Evolutionary conservation across 805 yeast species (phyloP), one percentile per base, ranked within the genome.

Genomic region (Candida nitratophila): DNA sequence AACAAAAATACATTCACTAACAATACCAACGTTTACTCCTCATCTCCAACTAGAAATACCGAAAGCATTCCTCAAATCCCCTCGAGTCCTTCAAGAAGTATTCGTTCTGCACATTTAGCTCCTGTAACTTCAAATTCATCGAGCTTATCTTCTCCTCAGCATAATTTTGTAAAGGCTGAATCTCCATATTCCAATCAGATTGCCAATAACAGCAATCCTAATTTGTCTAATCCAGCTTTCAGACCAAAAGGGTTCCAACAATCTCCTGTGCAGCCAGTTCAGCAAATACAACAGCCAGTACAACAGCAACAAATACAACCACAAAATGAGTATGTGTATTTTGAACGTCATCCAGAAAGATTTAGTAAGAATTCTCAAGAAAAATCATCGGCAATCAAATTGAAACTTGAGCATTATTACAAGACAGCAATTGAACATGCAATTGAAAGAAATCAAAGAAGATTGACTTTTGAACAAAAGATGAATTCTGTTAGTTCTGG

Each of bases 361-460:
- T 72, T 88, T 54, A 75, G 85, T n/a, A 81, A 83, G 52, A 56
- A 73, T 7, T 73, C 93, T 0, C 95, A 85, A 54, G 96, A 89
- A 54, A 81, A 79, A 53, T 88, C 96, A 0, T 81, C 95, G 0
- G 86, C 91, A 2, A 80, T 86, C 37, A 88, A 87, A 62, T 70
- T 89, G 48, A 81, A 82, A 51, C 68, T 89, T 40, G 96, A 89
- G 59, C 87, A 87, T 57, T 86, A 79, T 59, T 89, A 88, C 65
- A 87, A 87, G 50, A 79, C 86, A 61, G 80, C 90, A 16, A 95
- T 90, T 26, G 77, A 79, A 44, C 95, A 89, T 61, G 98, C 99
- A 0, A 89, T 93, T 48, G 99, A 93, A 63, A 73, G 99, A 51
- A 93, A 91, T 61, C 96, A 90, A 63, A 79, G 98, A 64, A 74